Base-by-base conservation (phyloP, 768 basidiomycete species). In the Boletellus sp. region DNA sequence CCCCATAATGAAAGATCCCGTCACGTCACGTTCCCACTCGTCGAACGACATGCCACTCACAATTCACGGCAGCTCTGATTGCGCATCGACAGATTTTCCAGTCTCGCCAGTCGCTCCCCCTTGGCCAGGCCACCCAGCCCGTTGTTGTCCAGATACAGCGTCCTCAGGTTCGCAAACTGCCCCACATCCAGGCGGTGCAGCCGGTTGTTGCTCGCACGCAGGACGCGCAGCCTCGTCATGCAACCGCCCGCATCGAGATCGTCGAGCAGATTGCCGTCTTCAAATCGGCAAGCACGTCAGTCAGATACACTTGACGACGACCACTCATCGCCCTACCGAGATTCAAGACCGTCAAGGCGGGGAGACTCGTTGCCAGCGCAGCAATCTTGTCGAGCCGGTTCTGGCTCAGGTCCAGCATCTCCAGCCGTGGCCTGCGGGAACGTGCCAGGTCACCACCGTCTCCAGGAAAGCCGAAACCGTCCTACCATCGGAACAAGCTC, bases 111-210 rank as follows among this genome's bases (percentile, higher is more conserved):
- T 15, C 79, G 74, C 53, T 79, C 76, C 61, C 80, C 71, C 66
- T 79, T 80, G 40, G 60, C 67, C 43, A 88, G 65, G 41, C 71
- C 62, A 28, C 65, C 70, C 28, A 90, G 74, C 35, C 68, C 67
- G 64, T 96, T 95, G 67, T 85, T 84, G 74, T 99, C 96, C 68
- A 89, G 82, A 67, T 96, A 97, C 13, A 99, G 79, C 64, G 90
- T 95, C 56, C 93, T 82, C 60, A 97, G 70, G 66, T 83, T 84
- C 3, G 80, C 73, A 64, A 89, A 80, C 32, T 74, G 69, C 31
- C 75, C 76, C 56, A 78, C 77, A 61, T 91, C 77, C 48, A 99
- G 74, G 50, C 72, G 65, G 44, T 76, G 69, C 56, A 99, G 69
- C 34, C 81, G 77, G 71, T 99, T 99, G 63, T 82, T 80, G 74